Conservation (phyloP, 208 protist species). For the Angomonas ambiguus region DNA sequence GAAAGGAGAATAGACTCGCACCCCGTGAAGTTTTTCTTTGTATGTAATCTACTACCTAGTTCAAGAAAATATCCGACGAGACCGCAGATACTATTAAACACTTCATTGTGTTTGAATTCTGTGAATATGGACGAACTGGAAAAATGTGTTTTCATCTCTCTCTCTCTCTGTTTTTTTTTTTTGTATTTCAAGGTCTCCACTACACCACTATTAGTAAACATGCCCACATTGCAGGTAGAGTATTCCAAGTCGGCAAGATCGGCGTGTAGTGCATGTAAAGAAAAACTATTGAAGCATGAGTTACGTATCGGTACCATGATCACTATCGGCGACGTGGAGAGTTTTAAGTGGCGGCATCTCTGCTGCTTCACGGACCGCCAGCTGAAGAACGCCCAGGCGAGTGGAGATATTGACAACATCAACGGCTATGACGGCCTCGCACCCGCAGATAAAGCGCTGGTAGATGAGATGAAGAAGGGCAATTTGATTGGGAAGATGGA, state of each 20-base stretch:
- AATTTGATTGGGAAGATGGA: slow-evolving; percentile 36
- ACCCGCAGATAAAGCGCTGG: slow-evolving; percentile 38
- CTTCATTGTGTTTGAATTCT: no score
- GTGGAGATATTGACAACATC: slow-evolving; percentile 56
- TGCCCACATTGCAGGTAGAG: slow-evolving; percentile 66
- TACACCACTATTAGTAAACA: slow-evolving; percentile 19
- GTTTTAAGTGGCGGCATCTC: slow-evolving; percentile 79
- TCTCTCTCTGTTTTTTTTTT: no score
- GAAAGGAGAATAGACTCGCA: background rate
- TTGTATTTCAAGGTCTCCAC: no score
- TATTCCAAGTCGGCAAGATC: slow-evolving; percentile 70
- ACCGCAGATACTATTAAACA: no score
- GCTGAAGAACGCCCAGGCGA: slow-evolving; percentile 49
- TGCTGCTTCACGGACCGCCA: slow-evolving; percentile 84
- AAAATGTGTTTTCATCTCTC: no score
- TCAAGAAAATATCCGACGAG: no score
- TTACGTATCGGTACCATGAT: slow-evolving; percentile 76
- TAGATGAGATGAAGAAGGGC: slow-evolving; percentile 60
- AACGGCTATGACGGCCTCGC: slow-evolving; percentile 61
- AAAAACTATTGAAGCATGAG: slow-evolving; percentile 65
- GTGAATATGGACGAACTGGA: no score
- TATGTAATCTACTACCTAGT: slow-evolving; percentile 7
- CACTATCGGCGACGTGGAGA: slow-evolving; percentile 36
- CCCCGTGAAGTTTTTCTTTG: background rate
- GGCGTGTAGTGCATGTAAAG: slow-evolving; percentile 55